Percentiles rank a stretch among this genome's conserved stretches.
These are phyloP conservation scores for Pseudogymnoascus sp. DNA, from an alignment of 2,329 filamentous ascomycete species.

Conservation along the genomic window DNA sequence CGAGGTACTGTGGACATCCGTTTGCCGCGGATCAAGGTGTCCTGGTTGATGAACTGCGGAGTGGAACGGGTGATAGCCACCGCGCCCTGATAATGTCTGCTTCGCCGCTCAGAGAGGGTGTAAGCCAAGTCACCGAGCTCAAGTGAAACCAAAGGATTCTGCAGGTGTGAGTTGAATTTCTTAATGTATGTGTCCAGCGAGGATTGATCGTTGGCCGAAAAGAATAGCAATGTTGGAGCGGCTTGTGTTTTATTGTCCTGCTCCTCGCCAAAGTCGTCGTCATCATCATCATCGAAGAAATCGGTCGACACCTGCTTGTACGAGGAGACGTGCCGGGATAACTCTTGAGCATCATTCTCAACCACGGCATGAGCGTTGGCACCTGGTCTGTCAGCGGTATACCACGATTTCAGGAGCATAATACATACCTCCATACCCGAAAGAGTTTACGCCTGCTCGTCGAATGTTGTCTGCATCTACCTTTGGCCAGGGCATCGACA, in stretches of 20 bases:
- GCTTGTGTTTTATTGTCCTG: neutral
- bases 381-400: conserved; percentile 14
- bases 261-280: conserved; percentile 12
- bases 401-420: conserved; percentile 6
- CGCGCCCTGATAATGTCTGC: conserved; percentile 5
- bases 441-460: conserved; percentile 18
- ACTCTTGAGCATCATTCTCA: neutral
- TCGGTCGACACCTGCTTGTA: neutral
- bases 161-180: conserved; percentile 19
- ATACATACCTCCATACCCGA: conserved; percentile 36
- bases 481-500: neutral
- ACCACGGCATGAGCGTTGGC: neutral
- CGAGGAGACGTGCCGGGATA: neutral
- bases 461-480: neutral
- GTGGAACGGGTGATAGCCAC: conserved; percentile 10
- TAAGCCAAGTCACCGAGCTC: conserved; percentile 13
- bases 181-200: conserved; percentile 22
- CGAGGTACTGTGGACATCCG: neutral
- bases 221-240: conserved; percentile 16
- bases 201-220: conserved; percentile 21
- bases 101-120: conserved; percentile 11
- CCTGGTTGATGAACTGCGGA: neutral
- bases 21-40: neutral
- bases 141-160: conserved; percentile 12
- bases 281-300: conserved; percentile 11